phyloP scores from a whole-genome alignment of 805 yeast genomes.

The Metschnikowia picachoensis region DNA sequence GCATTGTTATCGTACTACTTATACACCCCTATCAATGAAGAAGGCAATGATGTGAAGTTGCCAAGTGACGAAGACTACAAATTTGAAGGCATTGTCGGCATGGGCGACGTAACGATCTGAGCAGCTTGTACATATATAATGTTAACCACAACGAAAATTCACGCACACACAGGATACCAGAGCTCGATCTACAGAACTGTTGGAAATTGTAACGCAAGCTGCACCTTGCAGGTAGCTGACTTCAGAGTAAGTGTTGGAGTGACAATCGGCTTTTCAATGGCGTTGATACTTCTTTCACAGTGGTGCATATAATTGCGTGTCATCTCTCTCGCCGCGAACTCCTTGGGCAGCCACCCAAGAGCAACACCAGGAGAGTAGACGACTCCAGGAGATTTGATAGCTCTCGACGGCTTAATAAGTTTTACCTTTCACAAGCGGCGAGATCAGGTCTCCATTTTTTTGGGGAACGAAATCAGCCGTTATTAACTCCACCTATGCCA shows the following conservation, averaged over 20 bases:
- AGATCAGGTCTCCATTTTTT: no score
- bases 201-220: not conserved
- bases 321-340: no score
- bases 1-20: constrained; percentile 90
- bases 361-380: no score
- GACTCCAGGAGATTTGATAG: no score
- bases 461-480: no score
- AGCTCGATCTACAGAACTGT: not conserved
- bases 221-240: no score
- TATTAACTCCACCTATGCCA: no score
- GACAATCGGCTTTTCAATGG: no score
- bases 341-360: no score
- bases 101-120: constrained; percentile 43
- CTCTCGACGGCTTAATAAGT: no score
- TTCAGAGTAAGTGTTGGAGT: no score
- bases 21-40: constrained; percentile 66
- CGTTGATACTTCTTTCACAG: not conserved
- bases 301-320: constrained; percentile 1
- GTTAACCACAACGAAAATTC: constrained; percentile 9
- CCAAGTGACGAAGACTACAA: constrained; percentile 56
- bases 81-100: constrained; percentile 40
- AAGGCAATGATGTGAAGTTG: constrained; percentile 40
- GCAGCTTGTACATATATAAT: constrained; percentile 17
- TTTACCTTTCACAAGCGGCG: no score
- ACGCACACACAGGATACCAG: constrained; percentile 1